Conservation (phyloP, 768 basidiomycete species). For the Russula sp. region DNA sequence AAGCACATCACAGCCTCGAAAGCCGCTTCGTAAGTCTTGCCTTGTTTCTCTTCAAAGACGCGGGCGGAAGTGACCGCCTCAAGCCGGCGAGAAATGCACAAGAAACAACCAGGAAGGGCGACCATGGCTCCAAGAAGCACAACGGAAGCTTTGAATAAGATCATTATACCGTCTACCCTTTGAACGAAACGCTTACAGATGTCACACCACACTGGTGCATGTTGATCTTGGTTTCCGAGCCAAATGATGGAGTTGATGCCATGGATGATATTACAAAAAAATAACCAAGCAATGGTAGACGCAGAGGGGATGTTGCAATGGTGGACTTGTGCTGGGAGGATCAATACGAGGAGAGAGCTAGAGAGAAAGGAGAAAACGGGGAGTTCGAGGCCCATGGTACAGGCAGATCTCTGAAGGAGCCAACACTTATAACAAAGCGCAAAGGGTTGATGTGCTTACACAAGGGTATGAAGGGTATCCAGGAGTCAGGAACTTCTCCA, state of each 20-base stretch:
- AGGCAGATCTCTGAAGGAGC: neutral
- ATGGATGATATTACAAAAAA: slow-evolving; percentile 25
- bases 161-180: neutral
- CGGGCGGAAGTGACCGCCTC: slow-evolving; percentile 11
- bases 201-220: slow-evolving; percentile 33
- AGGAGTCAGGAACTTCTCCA: neutral
- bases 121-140: slow-evolving; percentile 21
- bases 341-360: slow-evolving; percentile 3
- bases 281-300: slow-evolving; percentile 23
- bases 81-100: slow-evolving; percentile 20
- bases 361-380: slow-evolving; percentile 20
- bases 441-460: neutral
- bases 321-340: slow-evolving; percentile 19
- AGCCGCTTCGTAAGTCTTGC: neutral
- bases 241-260: slow-evolving; percentile 31
- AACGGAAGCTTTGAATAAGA: slow-evolving; percentile 7
- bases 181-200: slow-evolving; percentile 28
- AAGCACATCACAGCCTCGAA: slow-evolving; percentile 17
- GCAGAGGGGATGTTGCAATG: slow-evolving; percentile 17
- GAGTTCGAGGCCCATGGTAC: slow-evolving; percentile 17
- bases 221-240: slow-evolving; percentile 26
- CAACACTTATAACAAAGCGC: slow-evolving; percentile 9
- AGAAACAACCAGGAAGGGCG: slow-evolving; percentile 18
- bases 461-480: neutral
- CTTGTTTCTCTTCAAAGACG: neutral